Evolutionary conservation across 2,329 filamentous ascomycete species (phyloP), one percentile per base, ranked within the genome.

Genomic region (Sclerotinia sclerotiorum): DNA sequence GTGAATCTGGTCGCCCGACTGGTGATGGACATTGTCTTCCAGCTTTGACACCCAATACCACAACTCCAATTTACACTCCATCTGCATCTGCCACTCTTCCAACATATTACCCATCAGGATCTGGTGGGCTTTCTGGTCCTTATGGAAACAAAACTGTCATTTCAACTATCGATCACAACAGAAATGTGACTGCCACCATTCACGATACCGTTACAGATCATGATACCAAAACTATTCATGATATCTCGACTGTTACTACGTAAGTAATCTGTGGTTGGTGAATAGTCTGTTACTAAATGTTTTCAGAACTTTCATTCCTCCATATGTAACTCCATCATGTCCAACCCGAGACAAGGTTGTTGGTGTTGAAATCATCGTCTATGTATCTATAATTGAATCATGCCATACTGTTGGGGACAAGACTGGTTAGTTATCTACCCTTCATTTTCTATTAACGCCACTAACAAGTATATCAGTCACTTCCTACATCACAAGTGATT

Each of bases 311-410:
- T 70, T 71, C 32, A 65, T 65, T 29, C 68, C 70, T 29, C 68
- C 72, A 52, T 72, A 65, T 48, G 68, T 72, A 19, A 73, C 72
- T 19, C 71, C 72, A 4, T 15, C 68, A 6, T 52, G 63, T 24
- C 72, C 72, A 57, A 65, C 57, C 7, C 27, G 17, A 13, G 51
- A 69, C 19, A 64, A 70, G 57, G 69, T 74, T 67, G 73, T 79
- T 32, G 78, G 77, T 57, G 68, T 79, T 52, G 77, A 79, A 68
- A 72, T 78, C 24, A 74, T 79, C 29, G 69, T 77, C 42, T 72
- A 77, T 55, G 72, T 78, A 39, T 73, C 75, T 8, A 70, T 79
- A 27, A 73, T 73, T 11, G 76, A 77, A 57, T 62, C 73, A n/a
- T 78, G 75, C 52, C 73, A 72, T 1, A 73, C 69, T 15, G 21